These are phyloP conservation scores for Aspergillus sergii DNA, from an alignment of 2,329 filamentous ascomycete genomes.

Conservation along the genomic window DNA sequence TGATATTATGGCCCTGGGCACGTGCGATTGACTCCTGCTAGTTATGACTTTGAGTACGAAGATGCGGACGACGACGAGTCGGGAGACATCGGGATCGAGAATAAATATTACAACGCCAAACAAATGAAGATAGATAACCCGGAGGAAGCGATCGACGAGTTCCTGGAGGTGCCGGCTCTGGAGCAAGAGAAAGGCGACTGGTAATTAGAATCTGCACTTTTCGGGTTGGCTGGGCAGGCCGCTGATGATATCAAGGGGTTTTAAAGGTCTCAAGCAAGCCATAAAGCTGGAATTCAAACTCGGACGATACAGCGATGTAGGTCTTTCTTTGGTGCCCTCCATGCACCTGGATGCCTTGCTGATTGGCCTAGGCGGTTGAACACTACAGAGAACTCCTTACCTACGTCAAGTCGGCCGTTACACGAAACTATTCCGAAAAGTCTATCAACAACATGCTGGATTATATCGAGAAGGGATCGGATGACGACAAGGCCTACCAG, in stretches of 20 bases:
- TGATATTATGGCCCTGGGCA: neutral
- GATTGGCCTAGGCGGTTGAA: slow-evolving; percentile 69
- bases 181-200: slow-evolving; percentile 95
- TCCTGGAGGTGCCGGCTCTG: slow-evolving; percentile 80
- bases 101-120: slow-evolving; percentile 99
- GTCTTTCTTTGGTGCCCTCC: neutral
- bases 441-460: slow-evolving; percentile 99
- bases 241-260: slow-evolving; percentile 61
- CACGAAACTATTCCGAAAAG: slow-evolving; percentile 97
- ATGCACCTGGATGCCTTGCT: neutral
- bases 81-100: slow-evolving; percentile 93
- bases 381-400: slow-evolving; percentile 95
- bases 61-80: slow-evolving; percentile 87
- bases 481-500: slow-evolving; percentile 69
- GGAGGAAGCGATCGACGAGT: slow-evolving; percentile 86
- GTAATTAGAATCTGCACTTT: slow-evolving; percentile 45
- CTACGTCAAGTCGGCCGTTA: slow-evolving; percentile 95
- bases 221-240: neutral
- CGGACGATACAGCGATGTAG: slow-evolving; percentile 80
- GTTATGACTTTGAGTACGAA: slow-evolving; percentile 97
- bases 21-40: slow-evolving; percentile 40
- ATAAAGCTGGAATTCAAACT: slow-evolving; percentile 96
- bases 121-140: slow-evolving; percentile 88
- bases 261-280: slow-evolving; percentile 96
- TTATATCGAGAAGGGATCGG: slow-evolving; percentile 90